Conservation (phyloP, 192 early-diverging fungal genomes). For the Coemansia guatemalensis region DNA sequence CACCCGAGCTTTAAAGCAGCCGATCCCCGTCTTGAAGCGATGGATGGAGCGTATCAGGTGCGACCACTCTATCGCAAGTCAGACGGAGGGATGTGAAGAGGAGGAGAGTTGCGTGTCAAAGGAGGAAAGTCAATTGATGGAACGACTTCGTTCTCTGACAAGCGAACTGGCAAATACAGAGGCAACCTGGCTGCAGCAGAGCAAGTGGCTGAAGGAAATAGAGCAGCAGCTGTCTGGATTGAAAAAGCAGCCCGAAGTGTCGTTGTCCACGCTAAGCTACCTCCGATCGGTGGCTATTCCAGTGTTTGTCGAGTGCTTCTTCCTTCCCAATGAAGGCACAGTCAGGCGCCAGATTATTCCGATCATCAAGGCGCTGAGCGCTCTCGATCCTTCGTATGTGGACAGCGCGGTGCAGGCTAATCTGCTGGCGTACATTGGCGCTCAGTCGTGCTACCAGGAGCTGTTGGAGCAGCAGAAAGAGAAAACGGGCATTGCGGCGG, state of each 20-base stretch:
- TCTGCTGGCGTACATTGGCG: slow-evolving; percentile 34
- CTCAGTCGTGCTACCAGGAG: slow-evolving; percentile 12
- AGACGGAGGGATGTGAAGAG: neutral
- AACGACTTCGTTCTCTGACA: slow-evolving; percentile 1
- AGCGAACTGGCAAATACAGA: slow-evolving; percentile 7
- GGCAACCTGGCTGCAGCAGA: slow-evolving; percentile 45
- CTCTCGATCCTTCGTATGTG: slow-evolving; percentile 23
- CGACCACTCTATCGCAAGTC: neutral
- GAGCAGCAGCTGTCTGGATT: slow-evolving; percentile 15
- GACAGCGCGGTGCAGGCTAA: slow-evolving; percentile 30
- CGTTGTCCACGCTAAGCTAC: slow-evolving; percentile 18
- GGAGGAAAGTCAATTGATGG: slow-evolving; percentile 19
- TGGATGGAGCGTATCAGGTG: slow-evolving; percentile 32
- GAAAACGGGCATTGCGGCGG: neutral
- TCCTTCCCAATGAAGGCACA: slow-evolving; percentile 25
- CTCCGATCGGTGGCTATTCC: slow-evolving; percentile 39
- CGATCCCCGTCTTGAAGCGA: slow-evolving; percentile 41
- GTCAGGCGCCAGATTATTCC: slow-evolving; percentile 38
- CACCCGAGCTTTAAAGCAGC: slow-evolving; percentile 27
- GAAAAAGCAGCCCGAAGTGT: slow-evolving; percentile 10
- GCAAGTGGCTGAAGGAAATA: slow-evolving; percentile 28
- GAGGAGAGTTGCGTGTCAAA: neutral
- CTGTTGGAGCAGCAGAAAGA: slow-evolving; percentile 12
- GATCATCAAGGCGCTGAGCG: slow-evolving; percentile 26
- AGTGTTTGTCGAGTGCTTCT: slow-evolving; percentile 43